phyloP scores from a whole-genome alignment of 208 protist species.

The Plasmodiophora brassicae region DNA sequence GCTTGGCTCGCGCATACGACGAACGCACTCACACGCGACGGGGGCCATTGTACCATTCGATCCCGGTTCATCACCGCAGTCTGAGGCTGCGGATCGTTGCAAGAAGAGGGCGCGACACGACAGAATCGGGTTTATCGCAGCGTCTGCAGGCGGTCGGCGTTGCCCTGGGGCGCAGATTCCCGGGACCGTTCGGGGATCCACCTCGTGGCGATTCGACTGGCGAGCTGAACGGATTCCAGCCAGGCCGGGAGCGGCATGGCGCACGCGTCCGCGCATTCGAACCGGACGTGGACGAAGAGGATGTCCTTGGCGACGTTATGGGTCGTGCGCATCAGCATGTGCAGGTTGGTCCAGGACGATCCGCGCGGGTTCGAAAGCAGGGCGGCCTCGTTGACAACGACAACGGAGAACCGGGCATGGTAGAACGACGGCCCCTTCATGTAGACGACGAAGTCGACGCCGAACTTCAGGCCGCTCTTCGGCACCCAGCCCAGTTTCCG shows the following conservation, averaged over 20 bases:
- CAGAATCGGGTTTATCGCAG: too few species aligned
- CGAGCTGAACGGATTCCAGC: background rate
- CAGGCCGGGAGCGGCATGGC: background rate
- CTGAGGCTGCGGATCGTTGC: too few species aligned
- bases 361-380: background rate
- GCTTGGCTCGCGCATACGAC: too few species aligned
- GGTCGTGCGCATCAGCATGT: background rate
- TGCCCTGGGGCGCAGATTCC: too few species aligned
- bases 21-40: too few species aligned
- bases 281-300: background rate
- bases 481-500: background rate
- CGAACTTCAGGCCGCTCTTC: background rate
- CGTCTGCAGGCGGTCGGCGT: too few species aligned
- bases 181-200: background rate
- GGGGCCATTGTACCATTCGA: too few species aligned
- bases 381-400: background rate
- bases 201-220: background rate
- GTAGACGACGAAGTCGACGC: background rate
- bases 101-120: too few species aligned
- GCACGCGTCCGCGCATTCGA: background rate
- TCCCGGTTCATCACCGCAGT: too few species aligned
- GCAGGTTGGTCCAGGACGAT: background rate
- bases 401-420: background rate
- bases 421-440: background rate
- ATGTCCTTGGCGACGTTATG: background rate